These are phyloP conservation scores for Luzula sylvatica DNA, from an alignment of 176 grass and related monocot species.

Conservation along the genomic window DNA sequence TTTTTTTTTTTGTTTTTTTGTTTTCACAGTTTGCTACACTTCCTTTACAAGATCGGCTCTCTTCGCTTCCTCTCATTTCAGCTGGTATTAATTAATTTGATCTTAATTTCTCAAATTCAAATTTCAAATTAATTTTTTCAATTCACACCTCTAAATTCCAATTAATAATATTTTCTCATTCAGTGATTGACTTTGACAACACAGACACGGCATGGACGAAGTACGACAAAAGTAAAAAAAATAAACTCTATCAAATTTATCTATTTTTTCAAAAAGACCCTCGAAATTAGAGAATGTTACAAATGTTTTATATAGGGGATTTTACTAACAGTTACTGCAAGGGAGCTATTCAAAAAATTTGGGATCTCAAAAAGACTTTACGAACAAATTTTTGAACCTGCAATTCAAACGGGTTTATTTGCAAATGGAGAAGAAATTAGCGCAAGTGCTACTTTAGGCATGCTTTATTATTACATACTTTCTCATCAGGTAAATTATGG, in stretches of 20 bases:
- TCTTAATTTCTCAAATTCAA: conserved; percentile 10
- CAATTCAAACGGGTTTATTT: conserved; percentile 64
- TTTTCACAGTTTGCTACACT: conserved; percentile 59
- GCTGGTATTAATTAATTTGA: conserved; percentile 36
- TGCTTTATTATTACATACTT: conserved; percentile 82
- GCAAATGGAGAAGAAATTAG: conserved; percentile 65
- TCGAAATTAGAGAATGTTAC: conserved; percentile 24
- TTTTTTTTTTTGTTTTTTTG: conserved; percentile 4
- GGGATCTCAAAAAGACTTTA: conserved; percentile 77
- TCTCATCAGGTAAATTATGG: conserved; percentile 65
- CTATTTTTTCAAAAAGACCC: conserved; percentile 18
- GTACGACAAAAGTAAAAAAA: conserved; percentile 69
- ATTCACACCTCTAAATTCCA: conserved; percentile 9
- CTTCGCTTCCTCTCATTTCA: conserved; percentile 70
- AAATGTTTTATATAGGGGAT: conserved; percentile 25
- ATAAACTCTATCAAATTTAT: conserved; percentile 13
- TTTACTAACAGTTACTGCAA: conserved; percentile 65
- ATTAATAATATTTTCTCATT: conserved; percentile 31
- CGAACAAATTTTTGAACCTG: conserved; percentile 50
- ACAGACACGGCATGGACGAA: conserved; percentile 80
- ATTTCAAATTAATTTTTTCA: neutral
- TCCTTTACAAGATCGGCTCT: conserved; percentile 65
- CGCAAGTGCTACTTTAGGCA: conserved; percentile 68
- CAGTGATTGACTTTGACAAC: conserved; percentile 89
- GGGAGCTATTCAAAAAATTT: conserved; percentile 68